Conservation (phyloP, 441 rosid species). For the Adansonia grandidieri region DNA sequence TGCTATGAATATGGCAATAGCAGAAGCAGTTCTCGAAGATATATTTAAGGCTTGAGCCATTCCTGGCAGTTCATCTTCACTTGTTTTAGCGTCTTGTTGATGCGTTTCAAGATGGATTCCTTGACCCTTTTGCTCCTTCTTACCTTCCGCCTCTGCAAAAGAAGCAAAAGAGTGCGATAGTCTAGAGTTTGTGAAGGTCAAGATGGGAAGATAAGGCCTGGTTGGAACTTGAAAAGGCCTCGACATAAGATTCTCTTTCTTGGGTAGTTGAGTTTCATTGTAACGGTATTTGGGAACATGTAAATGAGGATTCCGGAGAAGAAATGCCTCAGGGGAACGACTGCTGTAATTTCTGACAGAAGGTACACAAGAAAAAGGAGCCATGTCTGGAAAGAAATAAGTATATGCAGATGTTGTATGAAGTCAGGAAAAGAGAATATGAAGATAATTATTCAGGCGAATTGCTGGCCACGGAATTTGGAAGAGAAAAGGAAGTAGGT, state of each 20-base stretch:
- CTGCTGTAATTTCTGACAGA: conserved; percentile 52
- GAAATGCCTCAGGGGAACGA: conserved; percentile 34
- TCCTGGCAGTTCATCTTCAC: conserved; percentile 49
- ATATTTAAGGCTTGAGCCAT: conserved; percentile 85
- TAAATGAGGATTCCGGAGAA: conserved; percentile 45
- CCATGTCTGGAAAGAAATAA: conserved; percentile 48
- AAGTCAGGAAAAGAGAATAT: conserved; percentile 17
- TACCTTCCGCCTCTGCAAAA: conserved; percentile 67
- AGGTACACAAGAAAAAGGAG: conserved; percentile 65
- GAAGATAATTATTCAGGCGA: conserved; percentile 41
- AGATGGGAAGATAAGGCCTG: conserved; percentile 42
- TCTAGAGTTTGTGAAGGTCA: conserved; percentile 39
- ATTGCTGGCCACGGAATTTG: conserved; percentile 53
- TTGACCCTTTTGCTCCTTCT: conserved; percentile 39
- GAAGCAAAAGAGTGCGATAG: conserved; percentile 64
- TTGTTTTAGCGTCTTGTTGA: conserved; percentile 34
- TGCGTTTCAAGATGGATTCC: conserved; percentile 37
- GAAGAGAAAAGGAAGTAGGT: conserved; percentile 34
- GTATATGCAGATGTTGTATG: not conserved
- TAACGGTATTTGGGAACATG: conserved; percentile 45
- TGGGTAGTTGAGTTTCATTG: conserved; percentile 40
- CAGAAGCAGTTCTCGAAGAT: conserved; percentile 73
- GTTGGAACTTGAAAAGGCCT: conserved; percentile 37
- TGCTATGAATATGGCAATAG: conserved; percentile 67
- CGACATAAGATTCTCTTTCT: conserved; percentile 36